Conservation (phyloP, 164 flowering plant species). For the Cinnamomum chago region DNA sequence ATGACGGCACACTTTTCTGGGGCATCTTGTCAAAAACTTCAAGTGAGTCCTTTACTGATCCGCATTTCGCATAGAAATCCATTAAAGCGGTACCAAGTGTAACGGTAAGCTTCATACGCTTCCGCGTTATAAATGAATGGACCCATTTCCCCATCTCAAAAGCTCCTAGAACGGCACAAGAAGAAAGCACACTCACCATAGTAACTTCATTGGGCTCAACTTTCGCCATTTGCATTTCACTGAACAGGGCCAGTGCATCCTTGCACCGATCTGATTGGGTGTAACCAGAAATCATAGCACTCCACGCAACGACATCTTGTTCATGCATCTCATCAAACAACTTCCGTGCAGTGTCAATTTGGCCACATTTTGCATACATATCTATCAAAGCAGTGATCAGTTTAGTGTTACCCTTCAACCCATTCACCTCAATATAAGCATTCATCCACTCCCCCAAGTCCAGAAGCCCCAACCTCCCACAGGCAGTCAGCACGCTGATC, state of each 20-base stretch:
- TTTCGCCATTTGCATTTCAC: conserved; percentile 34
- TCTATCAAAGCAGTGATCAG: conserved; percentile 46
- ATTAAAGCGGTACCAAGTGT: conserved; percentile 42
- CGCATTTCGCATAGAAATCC: conserved; percentile 49
- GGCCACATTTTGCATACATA: conserved; percentile 55
- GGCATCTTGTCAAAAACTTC: conserved; percentile 39
- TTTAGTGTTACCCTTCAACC: conserved; percentile 20
- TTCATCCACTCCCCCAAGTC: conserved; percentile 41
- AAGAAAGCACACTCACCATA: conserved; percentile 47
- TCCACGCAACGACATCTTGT: conserved; percentile 50
- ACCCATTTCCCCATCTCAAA: conserved; percentile 42
- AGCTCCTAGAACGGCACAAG: conserved; percentile 53
- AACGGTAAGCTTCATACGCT: conserved; percentile 33
- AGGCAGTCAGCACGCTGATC: conserved; percentile 43
- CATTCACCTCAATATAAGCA: conserved; percentile 29
- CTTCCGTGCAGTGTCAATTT: conserved; percentile 29
- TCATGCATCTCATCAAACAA: conserved; percentile 37
- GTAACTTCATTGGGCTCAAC: conserved; percentile 45
- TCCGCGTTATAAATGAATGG: conserved; percentile 34
- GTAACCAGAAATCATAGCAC: conserved; percentile 53
- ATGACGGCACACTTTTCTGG: conserved; percentile 32
- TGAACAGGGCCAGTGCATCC: conserved; percentile 39
- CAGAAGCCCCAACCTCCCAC: conserved; percentile 42
- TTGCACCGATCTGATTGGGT: conserved; percentile 30
- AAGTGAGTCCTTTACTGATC: conserved; percentile 29